phyloP scores from a whole-genome alignment of 1,284 basidiomycete genomes.

The Grifola frondosa region DNA sequence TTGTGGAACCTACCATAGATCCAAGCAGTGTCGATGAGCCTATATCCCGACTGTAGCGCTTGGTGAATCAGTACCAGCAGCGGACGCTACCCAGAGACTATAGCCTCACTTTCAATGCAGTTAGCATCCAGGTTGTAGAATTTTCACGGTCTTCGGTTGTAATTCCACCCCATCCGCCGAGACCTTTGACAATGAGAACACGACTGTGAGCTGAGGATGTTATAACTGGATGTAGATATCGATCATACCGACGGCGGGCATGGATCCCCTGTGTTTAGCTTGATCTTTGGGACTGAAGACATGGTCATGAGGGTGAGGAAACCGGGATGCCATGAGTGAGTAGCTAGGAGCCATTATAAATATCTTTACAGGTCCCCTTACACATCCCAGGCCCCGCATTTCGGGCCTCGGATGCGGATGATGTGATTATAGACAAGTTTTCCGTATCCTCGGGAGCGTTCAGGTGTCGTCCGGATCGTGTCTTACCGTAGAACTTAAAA shows the following conservation, averaged over 20 bases:
- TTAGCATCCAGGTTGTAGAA: constrained; percentile 25
- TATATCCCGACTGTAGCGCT: constrained; percentile 27
- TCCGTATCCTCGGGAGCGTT: no score
- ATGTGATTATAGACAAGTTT: no score
- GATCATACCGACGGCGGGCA: constrained; percentile 29
- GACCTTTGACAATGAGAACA: no score
- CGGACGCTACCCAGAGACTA: neutral
- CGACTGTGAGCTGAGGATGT: no score
- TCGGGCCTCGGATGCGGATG: no score
- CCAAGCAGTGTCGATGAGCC: constrained; percentile 32
- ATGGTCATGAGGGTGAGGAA: constrained; percentile 11
- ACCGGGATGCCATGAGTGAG: no score
- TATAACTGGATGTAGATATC: no score
- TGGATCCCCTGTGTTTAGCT: constrained; percentile 29
- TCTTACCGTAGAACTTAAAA: no score
- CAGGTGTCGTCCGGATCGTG: no score
- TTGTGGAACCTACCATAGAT: constrained; percentile 24
- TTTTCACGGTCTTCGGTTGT: constrained; percentile 23
- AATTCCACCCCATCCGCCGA: constrained; percentile 31
- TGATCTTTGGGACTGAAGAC: constrained; percentile 27
- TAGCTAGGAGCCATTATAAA: no score
- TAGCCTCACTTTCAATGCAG: constrained; percentile 25
- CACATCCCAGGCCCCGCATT: no score
- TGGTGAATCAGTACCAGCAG: neutral
- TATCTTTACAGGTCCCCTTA: no score